These are phyloP conservation scores for Neofusicoccum sp. DNA, from an alignment of 2,329 filamentous ascomycete species.

Conservation along the genomic window DNA sequence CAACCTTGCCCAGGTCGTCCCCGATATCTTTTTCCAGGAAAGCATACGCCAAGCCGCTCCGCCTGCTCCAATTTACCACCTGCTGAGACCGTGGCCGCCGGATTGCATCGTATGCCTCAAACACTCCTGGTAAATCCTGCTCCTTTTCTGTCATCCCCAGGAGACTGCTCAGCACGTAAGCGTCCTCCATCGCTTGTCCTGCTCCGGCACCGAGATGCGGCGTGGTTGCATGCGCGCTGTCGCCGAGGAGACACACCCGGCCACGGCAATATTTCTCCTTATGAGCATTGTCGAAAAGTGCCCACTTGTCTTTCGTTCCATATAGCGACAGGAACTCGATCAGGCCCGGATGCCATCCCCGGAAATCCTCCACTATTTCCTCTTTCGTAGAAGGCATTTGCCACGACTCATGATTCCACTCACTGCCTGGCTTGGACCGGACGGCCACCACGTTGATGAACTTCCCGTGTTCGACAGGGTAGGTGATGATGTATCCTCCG, in stretches of 20 bases:
- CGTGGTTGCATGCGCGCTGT: slow-evolving; percentile 56
- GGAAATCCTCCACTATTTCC: slow-evolving; percentile 23
- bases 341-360: slow-evolving; percentile 22
- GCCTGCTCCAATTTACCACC: slow-evolving; percentile 28
- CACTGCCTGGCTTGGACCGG: slow-evolving; percentile 18
- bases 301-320: slow-evolving; percentile 50
- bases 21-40: slow-evolving; percentile 24
- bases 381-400: slow-evolving; percentile 23
- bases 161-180: slow-evolving; percentile 42
- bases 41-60: slow-evolving; percentile 28
- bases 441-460: slow-evolving; percentile 17
- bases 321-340: slow-evolving; percentile 21
- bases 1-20: slow-evolving; percentile 23
- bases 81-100: slow-evolving; percentile 33
- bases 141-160: slow-evolving; percentile 24
- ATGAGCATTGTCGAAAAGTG: slow-evolving; percentile 55
- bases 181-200: slow-evolving; percentile 57
- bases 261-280: slow-evolving; percentile 46
- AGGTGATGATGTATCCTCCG: slow-evolving; percentile 17
- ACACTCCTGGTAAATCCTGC: slow-evolving; percentile 30
- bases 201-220: slow-evolving; percentile 58
- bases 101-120: slow-evolving; percentile 36
- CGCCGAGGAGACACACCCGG: slow-evolving; percentile 37
- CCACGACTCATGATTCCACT: slow-evolving; percentile 5
- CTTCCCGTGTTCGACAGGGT: slow-evolving; percentile 14